These are phyloP conservation scores for Amoeboaphelidium occidentale DNA, from an alignment of 371 early-diverging fungal genomes.

Conservation along the genomic window DNA sequence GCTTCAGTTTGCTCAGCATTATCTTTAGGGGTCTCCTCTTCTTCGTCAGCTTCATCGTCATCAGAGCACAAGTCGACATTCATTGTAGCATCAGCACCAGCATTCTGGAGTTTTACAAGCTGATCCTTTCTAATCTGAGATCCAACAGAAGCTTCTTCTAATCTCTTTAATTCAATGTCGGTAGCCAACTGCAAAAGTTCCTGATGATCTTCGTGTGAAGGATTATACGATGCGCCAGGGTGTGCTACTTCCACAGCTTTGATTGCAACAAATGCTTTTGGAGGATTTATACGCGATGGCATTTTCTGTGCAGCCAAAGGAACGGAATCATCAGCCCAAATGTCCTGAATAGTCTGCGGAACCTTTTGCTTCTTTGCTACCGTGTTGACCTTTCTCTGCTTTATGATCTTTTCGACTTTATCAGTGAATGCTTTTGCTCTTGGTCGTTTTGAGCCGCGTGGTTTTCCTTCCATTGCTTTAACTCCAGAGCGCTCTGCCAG, in stretches of 20 bases:
- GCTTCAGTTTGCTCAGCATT: not conserved
- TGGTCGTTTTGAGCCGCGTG: not conserved
- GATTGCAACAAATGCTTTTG: constrained; percentile 18
- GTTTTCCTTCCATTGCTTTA: not conserved
- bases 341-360: too few relatives aligned
- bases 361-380: not conserved
- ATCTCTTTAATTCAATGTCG: constrained; percentile 18
- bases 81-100: not conserved
- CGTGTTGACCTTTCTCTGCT: not conserved
- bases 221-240: constrained; percentile 77
- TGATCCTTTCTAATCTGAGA: constrained; percentile 13
- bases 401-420: not conserved
- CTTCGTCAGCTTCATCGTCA: constrained; percentile 8
- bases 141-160: constrained; percentile 13
- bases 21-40: constrained; percentile 1
- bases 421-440: not conserved
- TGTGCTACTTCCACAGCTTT: constrained; percentile 48
- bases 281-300: constrained; percentile 19
- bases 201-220: constrained; percentile 51
- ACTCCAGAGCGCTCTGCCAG: not conserved
- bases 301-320: constrained; percentile 11
- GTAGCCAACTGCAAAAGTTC: constrained; percentile 16
- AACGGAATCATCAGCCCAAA: constrained; percentile 1
- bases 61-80: constrained; percentile 10
- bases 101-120: constrained; percentile 5